Evolutionary conservation across 805 yeast species (phyloP).

Genomic region (Wickerhamomyces ciferrii): DNA sequence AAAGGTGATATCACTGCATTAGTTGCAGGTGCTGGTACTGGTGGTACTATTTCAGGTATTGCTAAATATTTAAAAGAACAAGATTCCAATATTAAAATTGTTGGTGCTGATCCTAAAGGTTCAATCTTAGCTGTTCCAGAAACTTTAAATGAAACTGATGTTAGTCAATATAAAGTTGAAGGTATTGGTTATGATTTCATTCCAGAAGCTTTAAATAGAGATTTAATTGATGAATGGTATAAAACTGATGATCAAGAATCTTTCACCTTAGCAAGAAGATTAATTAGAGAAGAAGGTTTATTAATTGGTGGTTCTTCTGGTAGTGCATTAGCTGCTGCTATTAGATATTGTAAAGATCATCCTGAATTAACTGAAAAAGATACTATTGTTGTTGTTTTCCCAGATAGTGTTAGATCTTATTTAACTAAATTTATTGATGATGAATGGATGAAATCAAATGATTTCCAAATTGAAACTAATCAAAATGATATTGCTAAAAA

Average conservation of each 20-base stretch:
- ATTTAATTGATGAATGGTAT: slow-evolving; percentile 69
- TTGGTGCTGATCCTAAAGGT: slow-evolving; percentile 86
- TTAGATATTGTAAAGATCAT: slow-evolving; percentile 58
- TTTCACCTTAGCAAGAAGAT: slow-evolving; percentile 74
- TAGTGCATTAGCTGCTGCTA: slow-evolving; percentile 74
- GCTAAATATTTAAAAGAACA: slow-evolving; percentile 71
- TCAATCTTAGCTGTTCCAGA: slow-evolving; percentile 82
- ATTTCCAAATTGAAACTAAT: slow-evolving; percentile 51
- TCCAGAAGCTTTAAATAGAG: slow-evolving; percentile 73
- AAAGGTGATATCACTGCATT: slow-evolving; percentile 64
- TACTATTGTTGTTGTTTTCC: slow-evolving; percentile 74
- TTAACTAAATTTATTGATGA: slow-evolving; percentile 85
- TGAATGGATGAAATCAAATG: slow-evolving; percentile 82
- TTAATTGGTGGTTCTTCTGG: slow-evolving; percentile 91
- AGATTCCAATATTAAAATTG: slow-evolving; percentile 52
- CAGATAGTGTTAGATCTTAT: slow-evolving; percentile 84
- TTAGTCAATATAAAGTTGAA: slow-evolving; percentile 69
- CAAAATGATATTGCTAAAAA: slow-evolving; percentile 33
- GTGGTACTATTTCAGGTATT: slow-evolving; percentile 87
- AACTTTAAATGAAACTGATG: slow-evolving; percentile 49
- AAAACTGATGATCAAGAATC: slow-evolving; percentile 82
- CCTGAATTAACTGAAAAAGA: slow-evolving; percentile 65
- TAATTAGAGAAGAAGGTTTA: slow-evolving; percentile 80
- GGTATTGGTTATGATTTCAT: slow-evolving; percentile 90
- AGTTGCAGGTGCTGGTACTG: slow-evolving; percentile 93